Evolutionary conservation across 768 basidiomycete genomes (phyloP).

Genomic region (Boletus bicolor): DNA sequence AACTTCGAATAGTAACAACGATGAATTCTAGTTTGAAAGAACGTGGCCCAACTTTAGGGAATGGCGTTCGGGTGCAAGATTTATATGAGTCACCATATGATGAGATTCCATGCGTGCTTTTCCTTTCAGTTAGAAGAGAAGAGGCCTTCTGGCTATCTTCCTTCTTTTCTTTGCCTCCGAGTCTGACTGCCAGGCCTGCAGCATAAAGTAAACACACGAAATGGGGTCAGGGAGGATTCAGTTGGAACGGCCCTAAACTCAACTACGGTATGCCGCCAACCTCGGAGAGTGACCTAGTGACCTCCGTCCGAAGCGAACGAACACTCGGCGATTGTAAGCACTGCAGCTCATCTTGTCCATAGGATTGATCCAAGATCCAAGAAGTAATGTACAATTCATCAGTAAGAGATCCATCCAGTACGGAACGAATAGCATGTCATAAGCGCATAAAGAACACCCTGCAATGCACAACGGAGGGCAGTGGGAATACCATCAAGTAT

Average conservation of each 20-base stretch:
- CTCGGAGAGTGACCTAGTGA: neutral
- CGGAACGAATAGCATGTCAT: slow-evolving; percentile 4
- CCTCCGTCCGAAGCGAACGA: neutral
- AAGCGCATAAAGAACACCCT: slow-evolving; percentile 6
- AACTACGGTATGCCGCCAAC: neutral
- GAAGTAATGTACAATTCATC: neutral
- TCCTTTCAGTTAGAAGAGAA: neutral
- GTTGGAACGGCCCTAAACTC: neutral
- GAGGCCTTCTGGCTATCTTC: neutral
- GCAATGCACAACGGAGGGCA: neutral
- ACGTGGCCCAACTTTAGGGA: neutral
- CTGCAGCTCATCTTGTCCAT: neutral
- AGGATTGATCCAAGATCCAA: neutral
- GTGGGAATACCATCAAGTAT: neutral
- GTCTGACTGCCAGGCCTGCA: neutral
- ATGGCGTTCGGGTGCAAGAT: neutral
- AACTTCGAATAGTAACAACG: neutral
- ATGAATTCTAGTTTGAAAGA: neutral
- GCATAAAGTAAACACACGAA: neutral
- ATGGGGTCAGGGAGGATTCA: neutral
- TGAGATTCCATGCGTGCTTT: neutral
- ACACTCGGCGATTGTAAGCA: neutral
- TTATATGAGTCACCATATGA: neutral
- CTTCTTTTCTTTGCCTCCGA: no score
- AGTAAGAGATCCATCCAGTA: neutral